Evolutionary conservation across 495 filamentous ascomycete species (phyloP), one percentile per base, ranked within the genome.

Genomic region (Sphaerosporella brunnea): DNA sequence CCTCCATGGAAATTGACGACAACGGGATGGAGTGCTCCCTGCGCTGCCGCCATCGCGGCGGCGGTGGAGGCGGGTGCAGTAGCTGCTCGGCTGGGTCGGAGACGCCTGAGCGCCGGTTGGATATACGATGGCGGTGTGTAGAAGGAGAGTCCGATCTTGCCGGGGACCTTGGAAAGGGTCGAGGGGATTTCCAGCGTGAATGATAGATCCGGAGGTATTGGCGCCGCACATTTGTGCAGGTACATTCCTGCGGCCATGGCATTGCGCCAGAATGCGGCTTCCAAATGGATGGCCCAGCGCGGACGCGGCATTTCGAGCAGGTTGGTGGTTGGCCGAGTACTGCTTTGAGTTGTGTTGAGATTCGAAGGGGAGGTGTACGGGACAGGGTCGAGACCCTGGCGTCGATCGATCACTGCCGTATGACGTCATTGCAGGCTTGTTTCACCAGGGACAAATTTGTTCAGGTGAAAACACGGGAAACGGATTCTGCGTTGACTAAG

Each of bases 201-300:
- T 25, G 66, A 62, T 4, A 82, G 80, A 26, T 60, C 63, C 1
- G 80, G 79, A 0, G 82, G 80, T 13, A 72, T 69, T 0, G 84
- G 80, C 4, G 70, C 63, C 0, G 80, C 73, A 37, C 83, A 63
- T 26, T 69, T 73, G 61, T 93, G 84, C 7, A 93, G 65, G 35
- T 71, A 65, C 80, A 90, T 84, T 57, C 84, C 84, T 23, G 85
- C 66, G 50, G 68, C 69, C 73, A 87, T 84, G n/a, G 88, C 65
- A 51, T 70, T 69, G 36, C 85, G 72, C 83, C 82, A 90, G 61
- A 81, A 70, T 25, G 66, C 60, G 38, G 86, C 85, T 60, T 86
- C 77, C 51, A 79, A 50, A 23, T 70, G 68, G n/a, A 90, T 74
- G 56, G 78, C 72, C 70, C 75, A 75, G 47, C 82, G 74, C 13